Conservation (phyloP, 306 rosid species). For the Vicia faba region DNA sequence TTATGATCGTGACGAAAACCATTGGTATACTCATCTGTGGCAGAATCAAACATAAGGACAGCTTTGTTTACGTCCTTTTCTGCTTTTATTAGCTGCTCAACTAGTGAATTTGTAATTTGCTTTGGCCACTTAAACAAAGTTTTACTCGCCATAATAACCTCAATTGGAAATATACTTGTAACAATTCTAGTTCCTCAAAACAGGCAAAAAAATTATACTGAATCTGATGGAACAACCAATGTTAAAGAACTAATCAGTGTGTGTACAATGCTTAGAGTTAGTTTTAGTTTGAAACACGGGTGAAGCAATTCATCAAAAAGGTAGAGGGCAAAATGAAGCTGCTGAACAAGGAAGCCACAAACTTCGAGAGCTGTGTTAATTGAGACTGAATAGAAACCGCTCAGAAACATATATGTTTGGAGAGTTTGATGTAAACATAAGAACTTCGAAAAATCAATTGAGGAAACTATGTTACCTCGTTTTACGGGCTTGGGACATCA, state of each 20-base stretch:
- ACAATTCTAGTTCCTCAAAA: slow-evolving; percentile 22
- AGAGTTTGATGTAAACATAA: not conserved
- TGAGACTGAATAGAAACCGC: not conserved
- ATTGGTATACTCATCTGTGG: slow-evolving; percentile 74
- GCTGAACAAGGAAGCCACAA: not conserved
- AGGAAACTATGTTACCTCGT: not conserved
- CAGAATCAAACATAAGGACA: slow-evolving; percentile 65
- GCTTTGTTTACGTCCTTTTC: slow-evolving; percentile 72
- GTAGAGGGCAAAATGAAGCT: not conserved
- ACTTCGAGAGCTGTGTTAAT: not conserved
- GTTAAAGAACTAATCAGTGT: not conserved
- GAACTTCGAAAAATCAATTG: not conserved
- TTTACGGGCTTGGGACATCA: not conserved
- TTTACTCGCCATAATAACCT: slow-evolving; percentile 58
- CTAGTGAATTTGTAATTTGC: slow-evolving; percentile 56
- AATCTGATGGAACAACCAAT: not conserved
- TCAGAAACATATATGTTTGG: not conserved
- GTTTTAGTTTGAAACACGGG: not conserved
- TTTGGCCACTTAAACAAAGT: slow-evolving; percentile 74
- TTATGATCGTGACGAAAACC: slow-evolving; percentile 78
- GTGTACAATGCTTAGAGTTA: not conserved
- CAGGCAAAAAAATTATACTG: slow-evolving; percentile 5
- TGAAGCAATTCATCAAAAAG: slow-evolving; percentile 35
- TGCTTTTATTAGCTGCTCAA: slow-evolving; percentile 64
- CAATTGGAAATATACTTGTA: no score